These are phyloP conservation scores for Biscutella auriculata DNA, from an alignment of 441 rosid species.

Conservation along the genomic window DNA sequence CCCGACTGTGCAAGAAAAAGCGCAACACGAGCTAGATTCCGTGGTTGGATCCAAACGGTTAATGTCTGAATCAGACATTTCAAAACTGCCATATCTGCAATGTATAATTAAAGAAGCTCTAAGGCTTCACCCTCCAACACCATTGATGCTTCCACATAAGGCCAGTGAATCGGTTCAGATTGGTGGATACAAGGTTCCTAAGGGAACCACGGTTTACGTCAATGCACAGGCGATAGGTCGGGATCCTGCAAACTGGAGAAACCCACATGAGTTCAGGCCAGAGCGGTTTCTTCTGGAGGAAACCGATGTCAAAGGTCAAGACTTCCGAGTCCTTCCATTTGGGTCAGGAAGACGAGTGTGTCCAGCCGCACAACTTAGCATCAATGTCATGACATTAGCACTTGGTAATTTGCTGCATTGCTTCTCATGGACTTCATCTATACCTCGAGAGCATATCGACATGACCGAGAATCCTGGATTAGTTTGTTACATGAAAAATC, in stretches of 20 bases:
- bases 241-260: constrained; percentile 56
- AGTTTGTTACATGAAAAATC: constrained; percentile 51
- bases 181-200: constrained; percentile 68
- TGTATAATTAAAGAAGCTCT: constrained; percentile 66
- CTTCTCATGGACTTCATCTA: constrained; percentile 45
- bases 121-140: constrained; percentile 83
- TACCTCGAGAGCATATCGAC: constrained; percentile 35
- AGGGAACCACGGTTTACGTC: constrained; percentile 62
- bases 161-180: constrained; percentile 50
- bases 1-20: constrained; percentile 33
- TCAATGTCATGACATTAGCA: constrained; percentile 61
- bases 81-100: constrained; percentile 40
- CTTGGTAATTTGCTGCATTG: constrained; percentile 66
- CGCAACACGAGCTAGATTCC: constrained; percentile 43
- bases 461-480: constrained; percentile 57
- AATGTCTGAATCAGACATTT: constrained; percentile 46
- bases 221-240: constrained; percentile 72
- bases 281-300: constrained; percentile 68
- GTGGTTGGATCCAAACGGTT: constrained; percentile 46
- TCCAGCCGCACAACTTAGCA: constrained; percentile 82
- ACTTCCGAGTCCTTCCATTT: constrained; percentile 63
- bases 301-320: constrained; percentile 71
- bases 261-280: constrained; percentile 55
- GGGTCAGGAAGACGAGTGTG: constrained; percentile 79
- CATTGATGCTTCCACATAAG: constrained; percentile 81